These are phyloP conservation scores for Microcos paniculata DNA, from an alignment of 345 rosid species.

Conservation along the genomic window DNA sequence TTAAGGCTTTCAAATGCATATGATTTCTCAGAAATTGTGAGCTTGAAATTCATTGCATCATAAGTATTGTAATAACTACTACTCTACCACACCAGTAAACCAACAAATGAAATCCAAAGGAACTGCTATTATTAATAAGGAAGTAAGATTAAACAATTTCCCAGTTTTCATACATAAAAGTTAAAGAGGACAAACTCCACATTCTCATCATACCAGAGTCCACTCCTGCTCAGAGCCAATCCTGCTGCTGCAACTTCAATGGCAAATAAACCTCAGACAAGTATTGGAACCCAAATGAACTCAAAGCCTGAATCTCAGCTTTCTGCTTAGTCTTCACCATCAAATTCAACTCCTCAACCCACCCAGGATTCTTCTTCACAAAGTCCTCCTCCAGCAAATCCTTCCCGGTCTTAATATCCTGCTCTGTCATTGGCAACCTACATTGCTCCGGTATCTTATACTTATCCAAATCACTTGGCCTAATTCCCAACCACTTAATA, in stretches of 20 bases:
- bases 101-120: neutral
- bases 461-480: slow-evolving; percentile 95
- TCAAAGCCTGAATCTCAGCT: slow-evolving; percentile 99
- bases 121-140: neutral
- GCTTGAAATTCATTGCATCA: neutral
- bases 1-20: slow-evolving; percentile 1
- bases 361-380: slow-evolving; percentile 96
- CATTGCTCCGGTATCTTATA: slow-evolving; percentile 90
- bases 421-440: slow-evolving; percentile 95
- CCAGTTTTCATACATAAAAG: slow-evolving; percentile 4
- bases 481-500: slow-evolving; percentile 91
- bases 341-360: slow-evolving; percentile 96
- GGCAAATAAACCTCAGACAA: slow-evolving; percentile 96
- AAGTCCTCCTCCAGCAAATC: slow-evolving; percentile 94
- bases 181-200: neutral
- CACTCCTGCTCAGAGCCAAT: slow-evolving; percentile 65
- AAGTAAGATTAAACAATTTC: neutral
- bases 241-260: slow-evolving; percentile 94
- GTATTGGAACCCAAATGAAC: slow-evolving; percentile 93
- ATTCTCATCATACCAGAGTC: neutral
- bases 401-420: slow-evolving; percentile 98
- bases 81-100: neutral
- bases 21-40: neutral
- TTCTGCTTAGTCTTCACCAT: slow-evolving; percentile 96
- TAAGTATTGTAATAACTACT: neutral